Evolutionary conservation across 306 rosid genomes (phyloP), one percentile per base, ranked within the genome.

Genomic region (Begonia fuchsioides): DNA sequence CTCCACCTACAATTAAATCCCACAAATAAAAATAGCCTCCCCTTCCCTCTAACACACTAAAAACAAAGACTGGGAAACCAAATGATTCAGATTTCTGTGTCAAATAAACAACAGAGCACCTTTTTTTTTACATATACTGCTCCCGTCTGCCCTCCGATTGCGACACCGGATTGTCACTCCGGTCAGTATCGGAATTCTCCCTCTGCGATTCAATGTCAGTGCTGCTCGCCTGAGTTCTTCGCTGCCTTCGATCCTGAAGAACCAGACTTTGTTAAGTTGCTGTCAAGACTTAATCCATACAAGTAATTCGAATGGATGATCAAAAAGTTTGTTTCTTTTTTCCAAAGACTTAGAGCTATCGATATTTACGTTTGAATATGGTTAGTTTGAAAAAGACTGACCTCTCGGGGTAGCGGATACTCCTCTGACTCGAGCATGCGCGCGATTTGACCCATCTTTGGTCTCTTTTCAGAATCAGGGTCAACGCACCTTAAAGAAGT

Each of bases 371-470:
- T 26, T 26, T 26, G 35, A 26, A 26, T 5, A 2, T 26, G 35
- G 35, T 4, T 26, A 4, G 7, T 26, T 26, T 19, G 26, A 19
- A 19, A n/a, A n/a, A 20, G 38, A 47, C 76, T 46, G 44, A 82
- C 96, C 96, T 87, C 96, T 68, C 96, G 80, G 17, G 83, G 71
- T 52, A 87, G 56, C 49, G 94, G 94, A 66, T 82, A 87, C 60
- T 82, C 94, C 54, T 79, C 87, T 0, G 96, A 87, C 74, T 87
- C 96, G n/a, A 87, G 80, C 94, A 87, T 87, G 1, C 92, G 94
- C 11, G 75, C 94, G 9, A 82, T 94, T 67, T 86, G 96, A 64
- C 90, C 55, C 94, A 86, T 86, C 83, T 72, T 86, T 64, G 94
- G 94, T 70, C 94, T 80, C 69, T 87, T 87, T 67, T 82, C 84